Base-by-base conservation (phyloP, 2,329 filamentous ascomycete genomes). In the Grosmannia clavigera region DNA sequence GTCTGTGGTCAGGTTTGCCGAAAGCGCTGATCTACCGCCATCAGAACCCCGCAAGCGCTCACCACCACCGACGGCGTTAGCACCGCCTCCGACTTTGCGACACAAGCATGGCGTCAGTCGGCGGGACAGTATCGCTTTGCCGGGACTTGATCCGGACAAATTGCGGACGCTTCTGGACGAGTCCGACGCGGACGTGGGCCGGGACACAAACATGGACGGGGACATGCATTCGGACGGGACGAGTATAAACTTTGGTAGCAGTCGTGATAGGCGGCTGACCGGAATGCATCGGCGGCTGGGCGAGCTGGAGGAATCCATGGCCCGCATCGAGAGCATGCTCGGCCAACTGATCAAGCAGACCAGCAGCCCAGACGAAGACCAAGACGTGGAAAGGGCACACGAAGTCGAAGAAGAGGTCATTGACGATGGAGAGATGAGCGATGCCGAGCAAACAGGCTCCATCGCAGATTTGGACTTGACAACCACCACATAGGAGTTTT, bases 51-150 rank as follows among this genome's bases (percentile, higher is more conserved):
- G 22, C 5, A 22, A 55, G 3, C 46, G 55, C 38, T 33, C 58
- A 5, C 58, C 59, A 12, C 56, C 57, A 9, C 25, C 29, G 11
- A 9, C 31, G 0, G 1, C 48, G 7, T 5, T 46, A 40, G 11
- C 56, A 11, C 16, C 31, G 3, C 31, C 22, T 14, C 16, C 31
- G 12, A 38, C 57, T 10, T 7, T 54, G 31, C 54, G 25, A 9
- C 56, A 52, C 14, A 62, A 58, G 31, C 65, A 73, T 25, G 69
- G 74, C 16, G 74, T 74, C 55, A 64, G 61, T 55, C 75, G 81
- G 43, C 73, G 81, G 55, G 81, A 84, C 69, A 83, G 81, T 48
- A 81, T 82, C 61, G 72, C 74, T 62, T 82, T 81, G 61, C 80
- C 79, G 0, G 76, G 77, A 0, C 70, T 82, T 16, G 69, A 65